phyloP scores from a whole-genome alignment of 306 rosid species.

The Castanea crenata region DNA sequence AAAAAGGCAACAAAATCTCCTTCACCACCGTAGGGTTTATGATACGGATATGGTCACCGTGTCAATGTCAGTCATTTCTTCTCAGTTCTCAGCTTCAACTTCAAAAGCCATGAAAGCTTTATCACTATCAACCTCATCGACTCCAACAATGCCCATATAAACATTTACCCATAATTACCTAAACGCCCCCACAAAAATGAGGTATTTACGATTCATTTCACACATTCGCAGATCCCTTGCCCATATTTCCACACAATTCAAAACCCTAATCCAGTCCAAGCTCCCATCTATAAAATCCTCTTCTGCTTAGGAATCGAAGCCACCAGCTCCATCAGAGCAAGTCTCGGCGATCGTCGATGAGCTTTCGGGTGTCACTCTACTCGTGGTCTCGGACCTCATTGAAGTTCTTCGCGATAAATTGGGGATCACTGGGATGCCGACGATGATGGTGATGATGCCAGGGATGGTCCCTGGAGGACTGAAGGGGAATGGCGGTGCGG shows the following conservation, averaged over 20 bases:
- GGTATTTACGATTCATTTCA: slow-evolving; percentile 44
- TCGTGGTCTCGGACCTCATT: slow-evolving; percentile 70
- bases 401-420: slow-evolving; percentile 69
- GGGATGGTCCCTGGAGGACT: slow-evolving; percentile 84
- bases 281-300: slow-evolving; percentile 2
- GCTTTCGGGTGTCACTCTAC: slow-evolving; percentile 58
- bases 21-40: too few relatives aligned
- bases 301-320: slow-evolving; percentile 39
- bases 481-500: slow-evolving; percentile 40
- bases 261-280: background rate
- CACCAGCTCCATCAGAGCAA: slow-evolving; percentile 37
- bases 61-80: too few relatives aligned
- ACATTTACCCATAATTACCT: too few relatives aligned
- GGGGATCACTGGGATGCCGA: slow-evolving; percentile 72
- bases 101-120: too few relatives aligned
- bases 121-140: too few relatives aligned
- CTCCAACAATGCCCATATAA: too few relatives aligned
- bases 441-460: slow-evolving; percentile 78
- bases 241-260: slow-evolving; percentile 13
- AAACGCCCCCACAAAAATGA: slow-evolving; percentile 32
- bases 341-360: slow-evolving; percentile 64
- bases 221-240: slow-evolving; percentile 35
- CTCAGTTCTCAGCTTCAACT: too few relatives aligned
- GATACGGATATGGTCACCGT: too few relatives aligned
- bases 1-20: too few relatives aligned